These are phyloP conservation scores for Tympanopsis confertula DNA, from an alignment of 2,329 filamentous ascomycete species.

Conservation along the genomic window DNA sequence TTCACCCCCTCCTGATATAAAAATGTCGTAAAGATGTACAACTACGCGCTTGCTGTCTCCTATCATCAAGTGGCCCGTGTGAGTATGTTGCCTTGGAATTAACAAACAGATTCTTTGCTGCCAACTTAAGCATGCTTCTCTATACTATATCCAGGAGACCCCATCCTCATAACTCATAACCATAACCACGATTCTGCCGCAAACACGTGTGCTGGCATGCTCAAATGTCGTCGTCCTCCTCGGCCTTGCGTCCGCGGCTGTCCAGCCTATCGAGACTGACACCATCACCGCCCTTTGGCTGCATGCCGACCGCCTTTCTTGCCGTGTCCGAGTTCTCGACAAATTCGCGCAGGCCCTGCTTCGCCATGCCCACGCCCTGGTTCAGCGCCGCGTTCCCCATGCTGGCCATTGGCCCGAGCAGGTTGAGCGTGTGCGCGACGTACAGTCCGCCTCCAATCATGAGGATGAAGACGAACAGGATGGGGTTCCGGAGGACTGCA, in stretches of 20 bases:
- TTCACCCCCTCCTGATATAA: no score
- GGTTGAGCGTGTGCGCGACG: constrained; percentile 82
- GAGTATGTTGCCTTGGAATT: no score
- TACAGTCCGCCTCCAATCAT: constrained; percentile 68
- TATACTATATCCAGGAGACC: no score
- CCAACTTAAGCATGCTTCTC: no score
- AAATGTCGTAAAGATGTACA: no score
- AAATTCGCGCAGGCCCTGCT: constrained; percentile 82
- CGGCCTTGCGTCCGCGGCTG: constrained; percentile 42
- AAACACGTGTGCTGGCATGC: no score
- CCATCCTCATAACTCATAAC: no score
- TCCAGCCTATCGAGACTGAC: constrained; percentile 51
- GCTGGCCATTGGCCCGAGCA: constrained; percentile 89
- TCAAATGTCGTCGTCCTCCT: constrained; percentile 52
- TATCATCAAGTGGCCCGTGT: no score
- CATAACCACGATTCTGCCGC: no score
- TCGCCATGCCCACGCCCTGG: constrained; percentile 83
- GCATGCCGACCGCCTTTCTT: constrained; percentile 71
- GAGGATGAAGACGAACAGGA: constrained; percentile 83
- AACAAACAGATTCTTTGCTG: no score
- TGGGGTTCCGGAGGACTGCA: constrained; percentile 79
- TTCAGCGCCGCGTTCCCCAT: constrained; percentile 82
- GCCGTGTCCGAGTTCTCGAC: constrained; percentile 75
- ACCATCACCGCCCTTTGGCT: constrained; percentile 30
- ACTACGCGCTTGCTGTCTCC: no score